phyloP scores from a whole-genome alignment of 2,329 filamentous ascomycete species.

The Pseudogymnoascus pannorum region DNA sequence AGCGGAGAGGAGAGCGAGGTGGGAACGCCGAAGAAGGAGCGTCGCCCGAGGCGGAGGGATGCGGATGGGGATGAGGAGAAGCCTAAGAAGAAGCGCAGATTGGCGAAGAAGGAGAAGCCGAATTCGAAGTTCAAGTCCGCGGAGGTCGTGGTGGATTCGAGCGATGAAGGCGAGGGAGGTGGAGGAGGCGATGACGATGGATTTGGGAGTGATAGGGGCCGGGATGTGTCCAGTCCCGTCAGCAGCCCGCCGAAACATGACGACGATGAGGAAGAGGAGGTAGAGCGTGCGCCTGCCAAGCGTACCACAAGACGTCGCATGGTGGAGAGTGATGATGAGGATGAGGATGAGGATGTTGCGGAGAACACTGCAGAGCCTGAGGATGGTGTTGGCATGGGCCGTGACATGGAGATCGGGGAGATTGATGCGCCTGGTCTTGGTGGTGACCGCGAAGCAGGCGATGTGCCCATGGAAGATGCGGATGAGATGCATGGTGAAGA shows the following conservation, averaged over 20 bases:
- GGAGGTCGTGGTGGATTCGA: constrained; percentile 7
- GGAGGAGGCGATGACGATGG: constrained; percentile 8
- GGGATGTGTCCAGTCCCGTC: not conserved
- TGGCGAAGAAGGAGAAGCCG: constrained; percentile 26
- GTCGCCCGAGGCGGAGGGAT: constrained; percentile 18
- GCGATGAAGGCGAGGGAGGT: not conserved
- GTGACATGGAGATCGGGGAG: constrained; percentile 3
- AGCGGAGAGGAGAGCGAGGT: constrained; percentile 28
- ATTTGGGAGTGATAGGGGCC: not conserved
- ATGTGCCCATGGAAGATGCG: constrained; percentile 4
- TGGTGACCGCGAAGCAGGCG: not conserved
- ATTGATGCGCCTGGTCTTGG: not conserved
- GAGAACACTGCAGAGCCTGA: not conserved
- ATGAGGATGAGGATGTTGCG: not conserved
- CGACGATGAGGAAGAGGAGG: not conserved
- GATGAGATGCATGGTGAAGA: constrained; percentile 10
- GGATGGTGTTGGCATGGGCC: not conserved
- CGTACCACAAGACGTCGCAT: constrained; percentile 32
- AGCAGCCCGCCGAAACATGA: not conserved
- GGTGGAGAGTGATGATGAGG: constrained; percentile 25
- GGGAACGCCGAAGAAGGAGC: constrained; percentile 20
- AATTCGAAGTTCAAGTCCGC: constrained; percentile 7
- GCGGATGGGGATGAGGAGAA: constrained; percentile 30
- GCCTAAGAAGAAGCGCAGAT: constrained; percentile 30
- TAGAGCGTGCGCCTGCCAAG: not conserved